Evolutionary conservation across 108 stramenopile species (phyloP).

Genomic region (Nitzschia putrida): DNA sequence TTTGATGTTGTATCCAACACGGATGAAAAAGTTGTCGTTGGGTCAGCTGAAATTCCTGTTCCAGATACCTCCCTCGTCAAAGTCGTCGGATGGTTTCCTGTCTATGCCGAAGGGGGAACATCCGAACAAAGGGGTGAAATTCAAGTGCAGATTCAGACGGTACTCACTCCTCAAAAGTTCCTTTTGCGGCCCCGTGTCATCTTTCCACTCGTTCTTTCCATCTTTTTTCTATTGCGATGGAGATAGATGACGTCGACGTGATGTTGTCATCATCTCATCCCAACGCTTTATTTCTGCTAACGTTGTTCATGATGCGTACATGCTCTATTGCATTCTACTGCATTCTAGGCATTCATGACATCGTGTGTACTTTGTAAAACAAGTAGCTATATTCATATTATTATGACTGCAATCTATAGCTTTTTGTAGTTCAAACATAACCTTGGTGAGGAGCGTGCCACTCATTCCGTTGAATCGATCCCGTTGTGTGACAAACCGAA

Average conservation of each 20-base stretch:
- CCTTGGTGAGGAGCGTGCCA: no score
- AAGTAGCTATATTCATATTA: neutral
- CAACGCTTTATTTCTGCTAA: neutral
- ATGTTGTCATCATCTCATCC: no score
- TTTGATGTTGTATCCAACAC: neutral
- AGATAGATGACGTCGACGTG: conserved; percentile 1
- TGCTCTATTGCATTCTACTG: neutral
- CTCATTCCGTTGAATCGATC: no score
- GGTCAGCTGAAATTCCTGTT: neutral
- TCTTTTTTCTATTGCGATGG: neutral
- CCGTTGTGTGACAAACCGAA: no score
- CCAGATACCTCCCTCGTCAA: neutral
- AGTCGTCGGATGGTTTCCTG: conserved; percentile 3
- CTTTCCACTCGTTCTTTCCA: neutral
- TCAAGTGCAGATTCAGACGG: conserved; percentile 6
- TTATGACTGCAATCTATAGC: neutral
- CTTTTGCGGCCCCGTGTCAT: conserved; percentile 4
- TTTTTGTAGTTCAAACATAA: neutral
- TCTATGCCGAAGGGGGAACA: neutral
- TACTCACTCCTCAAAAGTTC: neutral
- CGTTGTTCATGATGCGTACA: neutral
- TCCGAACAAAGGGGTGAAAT: neutral
- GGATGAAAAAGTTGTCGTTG: neutral
- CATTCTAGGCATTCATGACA: neutral
- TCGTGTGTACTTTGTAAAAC: neutral